Base-by-base conservation (phyloP, 2,329 filamentous ascomycete species). In the Cladophialophora immunda region DNA sequence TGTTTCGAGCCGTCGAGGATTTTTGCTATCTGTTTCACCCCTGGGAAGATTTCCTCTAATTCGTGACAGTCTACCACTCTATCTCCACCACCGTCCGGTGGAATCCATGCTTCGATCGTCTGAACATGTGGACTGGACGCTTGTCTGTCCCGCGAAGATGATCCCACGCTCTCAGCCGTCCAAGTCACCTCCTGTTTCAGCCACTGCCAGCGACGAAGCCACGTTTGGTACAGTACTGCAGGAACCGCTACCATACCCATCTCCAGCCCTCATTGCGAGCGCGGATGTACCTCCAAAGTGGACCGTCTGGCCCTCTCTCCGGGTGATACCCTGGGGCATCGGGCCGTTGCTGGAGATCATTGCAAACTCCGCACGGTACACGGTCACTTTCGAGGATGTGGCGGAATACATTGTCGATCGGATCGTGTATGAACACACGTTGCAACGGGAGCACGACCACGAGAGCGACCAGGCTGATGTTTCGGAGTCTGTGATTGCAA, bases 141-240 rank as follows among this genome's bases (percentile, higher is more conserved):
- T 58, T 29, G 34, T 58, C 56, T 47, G 56, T 58, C 56, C 56
- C 17, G 56, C 56, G 38, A 58, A 58, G 36, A 58, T 58, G 56
- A 45, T 25, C 19, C 32, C 34, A 9, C 56, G 34, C n/a, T 1
- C 32, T 8, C 19, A 19, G 25, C 19, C 4, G 19, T 29, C 56
- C 34, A 22, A 58, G 15, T 4, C 27, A 38, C 25, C 56, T 45
- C 13, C n/a, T 22, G 9, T n/a, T 9, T 47, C n/a, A 22, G 41
- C 41, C 41, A 22, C 22, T 13, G n/a, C 41, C 5, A 1, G n/a
- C 11, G 41, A 47, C 8, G 19, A 47, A 7, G 41, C 8, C 6
- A 22, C 7, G 6, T 47, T 7, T 8, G n/a, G 11, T 17, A 17
- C 19, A 9, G 8, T 9, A 4, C 41, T 2, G 2, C 7, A 22